Evolutionary conservation across 805 yeast species (phyloP), one percentile per base, ranked within the genome.

Genomic region (Ogataea nitratoaversa): DNA sequence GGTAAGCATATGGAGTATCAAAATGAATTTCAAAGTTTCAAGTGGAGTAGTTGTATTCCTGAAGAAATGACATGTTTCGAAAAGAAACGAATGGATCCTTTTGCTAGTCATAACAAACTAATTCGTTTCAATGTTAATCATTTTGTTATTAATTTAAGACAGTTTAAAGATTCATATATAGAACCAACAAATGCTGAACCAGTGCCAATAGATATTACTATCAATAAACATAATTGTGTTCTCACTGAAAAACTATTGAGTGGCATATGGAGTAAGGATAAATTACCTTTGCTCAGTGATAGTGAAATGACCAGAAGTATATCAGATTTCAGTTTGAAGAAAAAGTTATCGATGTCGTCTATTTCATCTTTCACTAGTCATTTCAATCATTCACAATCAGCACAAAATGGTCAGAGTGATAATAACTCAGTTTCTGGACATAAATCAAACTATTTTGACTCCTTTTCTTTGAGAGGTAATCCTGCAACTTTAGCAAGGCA

Each of bases 161-260:
- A n/a, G 8, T 41, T 39, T n/a, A 37, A 38, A 31, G 30, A 9
- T 6, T 9, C 14, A 27, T 27, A 27, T 13, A 27, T 27, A 9
- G 29, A 27, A 13, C 14, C 29, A 9, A 9, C 29, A 13, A 13
- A 9, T 8, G 25, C 18, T 27, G 32, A 19, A n/a, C 31, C 12
- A 27, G 30, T 28, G 13, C 32, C 30, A n/a, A 23, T 36, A 7
- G 33, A 32, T 12, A 33, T 46, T 17, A 25, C 20, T 12, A 34
- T 53, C 19, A 43, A 42, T 17, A 42, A 32, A 20, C 46, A 46
- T 17, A 60, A 60, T 11, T 46, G 61, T 18, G 28, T 49, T 2
- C 44, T 51, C 13, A 36, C 59, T n/a, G 69, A 63, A 39, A 44
- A 43, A 13, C 36, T 43, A 2, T 47, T 68, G 37, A 46, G 46